Conservation (phyloP, 2,329 filamentous ascomycete species). For the Pseudogymnoascus sp. region DNA sequence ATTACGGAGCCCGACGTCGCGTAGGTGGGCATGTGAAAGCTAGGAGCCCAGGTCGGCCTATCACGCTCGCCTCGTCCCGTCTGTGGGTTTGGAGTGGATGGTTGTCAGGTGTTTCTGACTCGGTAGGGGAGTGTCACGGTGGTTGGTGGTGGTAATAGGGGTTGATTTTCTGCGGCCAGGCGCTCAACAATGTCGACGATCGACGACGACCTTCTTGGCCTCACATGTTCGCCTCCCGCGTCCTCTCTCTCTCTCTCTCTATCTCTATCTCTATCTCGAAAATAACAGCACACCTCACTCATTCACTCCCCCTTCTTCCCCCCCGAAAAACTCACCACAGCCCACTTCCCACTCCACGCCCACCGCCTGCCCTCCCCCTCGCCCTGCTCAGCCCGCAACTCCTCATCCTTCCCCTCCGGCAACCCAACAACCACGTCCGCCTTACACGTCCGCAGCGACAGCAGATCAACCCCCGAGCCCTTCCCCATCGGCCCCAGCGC, state of each 20-base stretch:
- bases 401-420: constrained; percentile 74
- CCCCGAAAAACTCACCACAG: constrained; percentile 78
- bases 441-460: constrained; percentile 91
- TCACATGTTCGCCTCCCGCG: not conserved
- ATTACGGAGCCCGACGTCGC: not conserved
- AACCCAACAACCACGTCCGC: constrained; percentile 91
- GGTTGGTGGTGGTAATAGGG: not conserved
- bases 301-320: constrained; percentile 42
- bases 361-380: constrained; percentile 64
- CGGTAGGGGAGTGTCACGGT: not conserved
- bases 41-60: not conserved
- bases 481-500: constrained; percentile 82
- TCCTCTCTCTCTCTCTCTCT: too few species aligned
- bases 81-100: not conserved
- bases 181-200: not conserved
- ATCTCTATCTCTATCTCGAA: not conserved
- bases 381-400: constrained; percentile 60
- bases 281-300: not conserved
- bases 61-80: not conserved
- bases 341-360: constrained; percentile 96
- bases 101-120: not conserved
- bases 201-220: not conserved
- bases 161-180: not conserved
- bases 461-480: constrained; percentile 72
- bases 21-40: not conserved